phyloP scores from a whole-genome alignment of 148 eudicot genomes.

The Dianthus caryophyllus region DNA sequence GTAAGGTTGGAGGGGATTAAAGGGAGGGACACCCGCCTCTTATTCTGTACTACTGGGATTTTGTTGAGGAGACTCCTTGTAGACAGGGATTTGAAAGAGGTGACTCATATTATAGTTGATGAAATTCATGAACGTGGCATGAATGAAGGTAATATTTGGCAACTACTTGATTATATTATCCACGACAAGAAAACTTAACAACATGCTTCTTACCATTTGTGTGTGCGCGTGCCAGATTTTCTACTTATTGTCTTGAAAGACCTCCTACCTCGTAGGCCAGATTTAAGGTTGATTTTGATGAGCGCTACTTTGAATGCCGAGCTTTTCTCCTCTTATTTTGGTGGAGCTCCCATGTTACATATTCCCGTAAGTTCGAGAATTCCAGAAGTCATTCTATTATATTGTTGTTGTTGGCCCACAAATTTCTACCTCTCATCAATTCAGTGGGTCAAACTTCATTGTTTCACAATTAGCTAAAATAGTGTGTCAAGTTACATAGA shows the following conservation, averaged over 20 bases:
- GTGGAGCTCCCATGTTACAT: constrained; percentile 92
- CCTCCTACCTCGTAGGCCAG: constrained; percentile 89
- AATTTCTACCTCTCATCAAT: background rate
- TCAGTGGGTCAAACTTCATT: background rate
- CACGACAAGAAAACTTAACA: background rate
- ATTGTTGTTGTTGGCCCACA: background rate
- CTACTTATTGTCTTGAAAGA: constrained; percentile 95
- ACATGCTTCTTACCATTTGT: constrained; percentile 19
- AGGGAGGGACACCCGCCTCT: constrained; percentile 96
- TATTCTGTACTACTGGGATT: constrained; percentile 94
- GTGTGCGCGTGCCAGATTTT: constrained; percentile 69
- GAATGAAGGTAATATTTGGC: constrained; percentile 78
- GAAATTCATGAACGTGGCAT: constrained; percentile 99
- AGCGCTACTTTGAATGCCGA: constrained; percentile 97
- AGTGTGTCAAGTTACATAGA: background rate
- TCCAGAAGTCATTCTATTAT: background rate
- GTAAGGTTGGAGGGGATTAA: constrained; percentile 93
- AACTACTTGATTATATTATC: background rate
- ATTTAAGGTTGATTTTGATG: constrained; percentile 85
- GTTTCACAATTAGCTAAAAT: background rate
- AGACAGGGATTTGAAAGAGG: constrained; percentile 77
- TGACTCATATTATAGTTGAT: constrained; percentile 87
- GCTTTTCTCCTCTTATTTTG: constrained; percentile 85
- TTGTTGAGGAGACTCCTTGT: constrained; percentile 82
- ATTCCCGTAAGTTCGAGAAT: constrained; percentile 74